Evolutionary conservation across 228 moss, liverwort and hornwort genomes (phyloP), one percentile per base, ranked within the genome.

Genomic region (Sphagnum magellanicum): DNA sequence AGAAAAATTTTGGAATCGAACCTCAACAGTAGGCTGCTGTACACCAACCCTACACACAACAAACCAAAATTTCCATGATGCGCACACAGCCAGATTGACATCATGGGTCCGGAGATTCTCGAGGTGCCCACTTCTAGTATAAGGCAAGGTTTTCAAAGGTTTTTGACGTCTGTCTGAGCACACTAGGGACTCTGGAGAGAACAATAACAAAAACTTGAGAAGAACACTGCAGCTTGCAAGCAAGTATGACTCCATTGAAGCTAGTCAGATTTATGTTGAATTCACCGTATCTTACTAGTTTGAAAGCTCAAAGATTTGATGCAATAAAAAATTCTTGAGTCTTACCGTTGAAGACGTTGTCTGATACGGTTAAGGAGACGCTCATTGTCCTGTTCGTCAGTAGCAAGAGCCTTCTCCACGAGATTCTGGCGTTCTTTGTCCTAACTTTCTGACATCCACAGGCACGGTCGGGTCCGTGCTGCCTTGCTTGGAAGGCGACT

Each of bases 321-420:
- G n/a, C 8, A 5, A 49, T 47, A 51, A 50, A 14, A 66, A 50
- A 14, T 9, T 4, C 10, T 1, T 49, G 5, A 14, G 49, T 67
- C 90, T 60, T 7, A 91, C 93, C 91, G 76, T 50, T 6, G 49
- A 53, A 91, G 61, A 10, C 97, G 91, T 14, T 91, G 85, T 59
- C 84, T 68, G 8, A 97, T 73, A 61, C 77, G 84, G 5, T 8
- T 47, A 65, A 93, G 73, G 32, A 97, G 80, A 9, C 80, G 75
- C 67, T 90, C 88, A 75, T 97, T 97, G 66, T 97, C 66, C 69
- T 88, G 89, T 60, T 93, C 97, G 16, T 53, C 79, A 6, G 93
- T 97, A 46, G 77, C 82, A 64, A 97, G 75, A 46, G 83, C 97
- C 71, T 81, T 81, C 50, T 93, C 93, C 6, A 97, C 81, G 50